Conservation (phyloP, 2,329 filamentous ascomycete genomes). For the Metarhizium guizhouense region DNA sequence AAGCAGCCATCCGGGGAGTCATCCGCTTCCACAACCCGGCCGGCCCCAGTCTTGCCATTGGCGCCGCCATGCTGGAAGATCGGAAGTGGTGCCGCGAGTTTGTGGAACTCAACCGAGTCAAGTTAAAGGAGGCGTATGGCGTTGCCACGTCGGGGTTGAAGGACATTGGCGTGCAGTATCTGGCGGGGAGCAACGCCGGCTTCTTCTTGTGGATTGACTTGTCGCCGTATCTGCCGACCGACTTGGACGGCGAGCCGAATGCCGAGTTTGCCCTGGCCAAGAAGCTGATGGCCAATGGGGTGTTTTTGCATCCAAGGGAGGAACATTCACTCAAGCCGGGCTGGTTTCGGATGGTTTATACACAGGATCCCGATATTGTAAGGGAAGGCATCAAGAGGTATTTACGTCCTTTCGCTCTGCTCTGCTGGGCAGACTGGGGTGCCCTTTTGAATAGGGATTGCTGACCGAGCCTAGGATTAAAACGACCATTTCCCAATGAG, state of each 20-base stretch:
- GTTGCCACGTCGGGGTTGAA: constrained; percentile 28
- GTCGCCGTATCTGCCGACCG: constrained; percentile 28
- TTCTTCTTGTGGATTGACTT: constrained; percentile 50
- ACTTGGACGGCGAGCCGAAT: constrained; percentile 19
- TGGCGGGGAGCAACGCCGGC: constrained; percentile 40
- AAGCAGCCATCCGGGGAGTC: constrained; percentile 26
- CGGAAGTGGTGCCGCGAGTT: constrained; percentile 34
- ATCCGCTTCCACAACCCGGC: constrained; percentile 39
- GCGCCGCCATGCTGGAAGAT: constrained; percentile 36
- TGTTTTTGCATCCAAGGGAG: constrained; percentile 41
- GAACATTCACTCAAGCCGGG: constrained; percentile 37
- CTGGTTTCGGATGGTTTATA: constrained; percentile 46
- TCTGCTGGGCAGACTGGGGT: not conserved
- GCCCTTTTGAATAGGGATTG: not conserved
- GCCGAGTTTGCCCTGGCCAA: constrained; percentile 35
- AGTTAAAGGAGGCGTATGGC: constrained; percentile 30
- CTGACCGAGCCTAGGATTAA: constrained; percentile 3
- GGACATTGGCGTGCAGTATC: constrained; percentile 32
- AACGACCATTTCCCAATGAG: constrained; percentile 4
- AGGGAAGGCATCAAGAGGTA: constrained; percentile 28
- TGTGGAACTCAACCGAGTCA: constrained; percentile 27
- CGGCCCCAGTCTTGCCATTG: constrained; percentile 32
- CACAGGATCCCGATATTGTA: constrained; percentile 25
- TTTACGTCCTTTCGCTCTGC: not conserved
- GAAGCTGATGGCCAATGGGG: constrained; percentile 33